phyloP scores from a whole-genome alignment of 345 rosid species.

The Tarenaya hassleriana region DNA sequence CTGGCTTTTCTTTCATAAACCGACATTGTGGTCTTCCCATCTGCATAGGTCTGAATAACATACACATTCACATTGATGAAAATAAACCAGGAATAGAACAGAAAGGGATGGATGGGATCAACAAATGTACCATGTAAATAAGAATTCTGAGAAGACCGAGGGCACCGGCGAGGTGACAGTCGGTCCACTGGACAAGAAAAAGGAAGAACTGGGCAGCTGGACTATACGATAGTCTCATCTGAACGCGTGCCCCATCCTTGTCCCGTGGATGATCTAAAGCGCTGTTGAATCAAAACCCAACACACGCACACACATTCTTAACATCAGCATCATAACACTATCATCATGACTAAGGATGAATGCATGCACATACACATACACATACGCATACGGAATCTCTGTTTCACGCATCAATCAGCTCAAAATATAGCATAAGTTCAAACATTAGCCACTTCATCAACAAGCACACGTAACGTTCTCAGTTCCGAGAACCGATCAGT shows the following conservation, averaged over 20 bases:
- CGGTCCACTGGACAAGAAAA: constrained; percentile 94
- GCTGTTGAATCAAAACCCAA: constrained; percentile 34
- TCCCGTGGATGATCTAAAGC: constrained; percentile 76
- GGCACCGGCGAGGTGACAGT: constrained; percentile 86
- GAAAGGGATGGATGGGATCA: not conserved
- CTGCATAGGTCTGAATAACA: constrained; percentile 62
- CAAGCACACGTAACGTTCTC: too few species aligned
- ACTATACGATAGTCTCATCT: constrained; percentile 89
- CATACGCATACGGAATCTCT: too few species aligned
- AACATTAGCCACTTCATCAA: too few species aligned
- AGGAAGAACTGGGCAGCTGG: constrained; percentile 84
- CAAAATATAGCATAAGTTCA: too few species aligned
- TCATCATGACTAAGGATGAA: too few species aligned
- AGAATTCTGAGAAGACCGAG: constrained; percentile 87
- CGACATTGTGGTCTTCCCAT: constrained; percentile 84
- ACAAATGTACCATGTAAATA: constrained; percentile 60
- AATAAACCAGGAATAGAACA: constrained; percentile 12
- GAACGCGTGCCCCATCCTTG: constrained; percentile 74
- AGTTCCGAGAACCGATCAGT: too few species aligned
- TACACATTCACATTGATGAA: constrained; percentile 18
- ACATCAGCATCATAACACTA: too few species aligned
- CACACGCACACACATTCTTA: not conserved
- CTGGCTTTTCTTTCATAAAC: constrained; percentile 83
- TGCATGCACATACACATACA: too few species aligned
- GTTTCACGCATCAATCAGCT: too few species aligned